Percentiles rank a stretch among this genome's conserved stretches.
Conservation (phyloP, 192 early-diverging fungal genomes). For the Podila horticola region DNA sequence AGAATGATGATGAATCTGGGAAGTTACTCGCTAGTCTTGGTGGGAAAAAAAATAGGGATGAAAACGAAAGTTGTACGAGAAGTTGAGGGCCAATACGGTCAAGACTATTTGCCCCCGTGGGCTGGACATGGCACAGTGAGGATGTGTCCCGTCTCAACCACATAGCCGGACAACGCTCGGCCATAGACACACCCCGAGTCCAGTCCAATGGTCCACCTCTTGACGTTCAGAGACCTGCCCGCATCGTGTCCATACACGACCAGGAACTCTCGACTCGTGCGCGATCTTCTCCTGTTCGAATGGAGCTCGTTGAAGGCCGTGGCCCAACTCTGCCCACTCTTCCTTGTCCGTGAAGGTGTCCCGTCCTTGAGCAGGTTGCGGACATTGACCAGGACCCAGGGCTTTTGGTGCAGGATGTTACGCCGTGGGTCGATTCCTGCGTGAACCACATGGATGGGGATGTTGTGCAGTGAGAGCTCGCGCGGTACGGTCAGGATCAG, state of each 20-base stretch:
- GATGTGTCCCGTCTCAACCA: slow-evolving; percentile 35
- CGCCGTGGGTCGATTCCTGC: slow-evolving; percentile 68
- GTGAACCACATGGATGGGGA: slow-evolving; percentile 71
- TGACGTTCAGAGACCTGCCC: slow-evolving; percentile 61
- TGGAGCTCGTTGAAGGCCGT: slow-evolving; percentile 51
- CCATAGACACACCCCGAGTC: slow-evolving; percentile 81
- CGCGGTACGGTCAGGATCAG: slow-evolving; percentile 57
- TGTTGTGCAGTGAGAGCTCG: slow-evolving; percentile 23
- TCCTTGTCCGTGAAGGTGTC: slow-evolving; percentile 43
- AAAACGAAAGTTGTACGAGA: too few species aligned
- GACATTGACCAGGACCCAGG: slow-evolving; percentile 70
- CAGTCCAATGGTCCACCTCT: slow-evolving; percentile 65
- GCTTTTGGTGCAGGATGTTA: slow-evolving; percentile 59
- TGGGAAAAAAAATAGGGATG: too few species aligned
- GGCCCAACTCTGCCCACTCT: slow-evolving; percentile 53
- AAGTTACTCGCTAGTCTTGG: too few species aligned
- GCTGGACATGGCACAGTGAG: slow-evolving; percentile 14
- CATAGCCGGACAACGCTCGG: slow-evolving; percentile 63
- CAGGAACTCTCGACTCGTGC: slow-evolving; percentile 18
- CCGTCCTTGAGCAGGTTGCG: slow-evolving; percentile 61
- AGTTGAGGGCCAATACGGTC: too few species aligned
- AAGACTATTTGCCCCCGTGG: background rate
- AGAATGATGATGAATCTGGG: too few species aligned
- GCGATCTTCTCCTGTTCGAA: background rate
- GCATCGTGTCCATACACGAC: slow-evolving; percentile 61